phyloP scores from a whole-genome alignment of 257 asterid genomes.

The Cruciata laevipes region DNA sequence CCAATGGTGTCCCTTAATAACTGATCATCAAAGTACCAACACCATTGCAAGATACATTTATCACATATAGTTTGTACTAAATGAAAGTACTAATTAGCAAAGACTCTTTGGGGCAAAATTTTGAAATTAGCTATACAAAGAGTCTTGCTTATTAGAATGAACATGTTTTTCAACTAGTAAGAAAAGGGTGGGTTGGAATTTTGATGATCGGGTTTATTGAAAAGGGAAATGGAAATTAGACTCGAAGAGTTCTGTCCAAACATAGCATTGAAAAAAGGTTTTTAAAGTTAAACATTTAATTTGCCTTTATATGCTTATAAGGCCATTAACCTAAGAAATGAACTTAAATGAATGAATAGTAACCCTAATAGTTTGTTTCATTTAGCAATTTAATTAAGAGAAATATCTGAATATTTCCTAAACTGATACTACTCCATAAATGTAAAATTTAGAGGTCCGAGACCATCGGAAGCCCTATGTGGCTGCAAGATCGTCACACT shows the following conservation, averaged over 20 bases:
- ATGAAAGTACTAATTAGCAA: neutral
- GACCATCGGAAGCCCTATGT: neutral
- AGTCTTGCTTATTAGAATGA: neutral
- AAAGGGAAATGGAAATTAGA: too few relatives aligned
- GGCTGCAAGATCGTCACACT: neutral
- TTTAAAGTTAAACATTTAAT: neutral
- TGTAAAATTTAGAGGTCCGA: neutral
- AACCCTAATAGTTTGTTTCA: neutral
- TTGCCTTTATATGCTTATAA: neutral
- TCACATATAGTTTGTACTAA: neutral
- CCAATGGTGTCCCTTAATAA: neutral
- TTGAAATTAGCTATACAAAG: neutral
- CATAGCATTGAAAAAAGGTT: neutral
- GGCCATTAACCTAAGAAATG: neutral
- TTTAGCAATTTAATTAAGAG: neutral
- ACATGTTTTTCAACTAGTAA: neutral
- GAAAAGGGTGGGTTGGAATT: neutral
- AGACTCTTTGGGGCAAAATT: neutral
- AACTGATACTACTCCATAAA: neutral
- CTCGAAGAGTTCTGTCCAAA: neutral
- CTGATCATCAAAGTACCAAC: neutral
- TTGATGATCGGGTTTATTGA: too few relatives aligned
- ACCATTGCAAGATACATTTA: neutral
- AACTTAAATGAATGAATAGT: neutral
- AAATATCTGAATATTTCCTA: neutral